phyloP scores from a whole-genome alignment of 2,329 filamentous ascomycete species.

The Hyphodiscus sp. region DNA sequence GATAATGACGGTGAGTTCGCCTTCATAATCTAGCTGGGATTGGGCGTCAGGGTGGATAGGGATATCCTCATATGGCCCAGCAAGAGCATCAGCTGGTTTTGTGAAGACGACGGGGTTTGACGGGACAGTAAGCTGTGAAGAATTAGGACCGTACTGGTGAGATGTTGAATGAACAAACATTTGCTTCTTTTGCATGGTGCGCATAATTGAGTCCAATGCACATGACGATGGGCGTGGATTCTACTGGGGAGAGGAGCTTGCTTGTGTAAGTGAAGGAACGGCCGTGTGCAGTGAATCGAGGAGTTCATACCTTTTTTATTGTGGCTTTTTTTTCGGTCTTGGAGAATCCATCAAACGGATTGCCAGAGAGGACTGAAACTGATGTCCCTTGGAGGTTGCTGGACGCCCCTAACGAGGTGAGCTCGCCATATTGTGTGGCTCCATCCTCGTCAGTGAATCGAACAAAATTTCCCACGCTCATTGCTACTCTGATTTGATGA shows the following conservation, averaged over 20 bases:
- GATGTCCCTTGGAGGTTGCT: constrained; percentile 6
- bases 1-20: constrained; percentile 58
- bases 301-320: constrained; percentile 7
- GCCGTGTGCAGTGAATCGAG: not conserved
- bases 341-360: constrained; percentile 4
- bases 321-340: constrained; percentile 2
- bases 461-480: constrained; percentile 25
- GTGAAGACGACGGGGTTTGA: constrained; percentile 45
- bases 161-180: constrained; percentile 4
- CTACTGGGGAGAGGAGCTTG: constrained; percentile 12
- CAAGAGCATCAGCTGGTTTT: constrained; percentile 38
- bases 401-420: not conserved
- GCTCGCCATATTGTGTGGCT: constrained; percentile 32
- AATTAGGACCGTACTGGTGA: not conserved
- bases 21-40: constrained; percentile 50
- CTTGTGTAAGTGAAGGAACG: not conserved
- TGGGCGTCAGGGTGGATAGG: constrained; percentile 43
- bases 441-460: constrained; percentile 32
- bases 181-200: constrained; percentile 36
- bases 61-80: constrained; percentile 33
- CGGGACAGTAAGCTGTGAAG: constrained; percentile 29
- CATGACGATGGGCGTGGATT: constrained; percentile 40
- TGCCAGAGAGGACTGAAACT: constrained; percentile 8
- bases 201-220: constrained; percentile 56
- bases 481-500: not conserved